Conservation (phyloP, 1,284 basidiomycete genomes). For the Mycosarcoma maydis region DNA sequence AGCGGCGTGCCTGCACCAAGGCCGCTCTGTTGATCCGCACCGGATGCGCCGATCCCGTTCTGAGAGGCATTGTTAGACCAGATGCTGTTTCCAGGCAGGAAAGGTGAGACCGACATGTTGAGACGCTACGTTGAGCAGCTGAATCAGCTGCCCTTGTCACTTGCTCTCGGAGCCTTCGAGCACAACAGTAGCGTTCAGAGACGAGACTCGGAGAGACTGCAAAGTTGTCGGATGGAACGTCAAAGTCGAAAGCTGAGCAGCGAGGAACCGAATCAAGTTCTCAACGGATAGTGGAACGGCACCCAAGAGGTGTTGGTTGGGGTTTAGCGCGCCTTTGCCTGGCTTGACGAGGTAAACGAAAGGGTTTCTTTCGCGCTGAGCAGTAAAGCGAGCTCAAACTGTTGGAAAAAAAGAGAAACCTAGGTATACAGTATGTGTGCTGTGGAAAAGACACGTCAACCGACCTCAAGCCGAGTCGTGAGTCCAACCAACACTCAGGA, state of each 20-base stretch:
- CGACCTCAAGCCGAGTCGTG: background rate
- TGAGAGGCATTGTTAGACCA: slow-evolving; percentile 31
- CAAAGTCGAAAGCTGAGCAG: too few species aligned
- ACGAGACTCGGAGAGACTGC: background rate
- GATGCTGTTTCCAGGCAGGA: slow-evolving; percentile 43
- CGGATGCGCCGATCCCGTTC: slow-evolving; percentile 4
- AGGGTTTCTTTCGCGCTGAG: background rate
- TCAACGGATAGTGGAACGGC: too few species aligned
- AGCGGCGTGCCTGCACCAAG: slow-evolving; percentile 4
- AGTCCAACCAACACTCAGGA: too few species aligned
- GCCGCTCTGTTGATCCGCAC: background rate
- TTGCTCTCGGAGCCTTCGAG: too few species aligned
- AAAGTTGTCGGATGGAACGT: too few species aligned
- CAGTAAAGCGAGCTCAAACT: too few species aligned
- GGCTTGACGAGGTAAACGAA: background rate
- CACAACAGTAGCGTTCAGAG: too few species aligned
- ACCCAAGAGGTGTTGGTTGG: too few species aligned
- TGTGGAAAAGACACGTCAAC: slow-evolving; percentile 1
- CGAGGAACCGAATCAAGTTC: too few species aligned
- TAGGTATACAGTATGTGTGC: background rate
- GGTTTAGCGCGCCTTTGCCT: background rate
- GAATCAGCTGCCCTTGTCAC: too few species aligned
- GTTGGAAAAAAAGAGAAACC: background rate
- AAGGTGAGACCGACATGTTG: slow-evolving; percentile 42
- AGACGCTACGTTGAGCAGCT: slow-evolving; percentile 1